These are phyloP conservation scores for Aristolochia contorta DNA, from an alignment of 164 flowering plant genomes.

Conservation along the genomic window DNA sequence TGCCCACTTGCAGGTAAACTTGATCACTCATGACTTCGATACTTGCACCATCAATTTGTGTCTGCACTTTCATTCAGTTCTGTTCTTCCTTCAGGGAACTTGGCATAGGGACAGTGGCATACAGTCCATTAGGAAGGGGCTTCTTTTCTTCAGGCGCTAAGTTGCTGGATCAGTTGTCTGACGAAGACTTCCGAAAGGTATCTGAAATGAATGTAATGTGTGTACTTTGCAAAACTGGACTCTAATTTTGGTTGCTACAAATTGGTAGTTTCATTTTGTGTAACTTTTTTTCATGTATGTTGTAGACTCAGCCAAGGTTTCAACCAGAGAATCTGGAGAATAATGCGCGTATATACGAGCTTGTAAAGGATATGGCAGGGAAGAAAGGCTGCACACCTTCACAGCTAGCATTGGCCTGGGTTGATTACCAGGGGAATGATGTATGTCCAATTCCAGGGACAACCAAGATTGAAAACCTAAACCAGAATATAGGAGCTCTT, in stretches of 20 bases:
- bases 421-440: constrained; percentile 29
- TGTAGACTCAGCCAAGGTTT: constrained; percentile 26
- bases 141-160: constrained; percentile 16
- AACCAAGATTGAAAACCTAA: constrained; percentile 37
- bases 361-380: constrained; percentile 17
- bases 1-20: constrained; percentile 31
- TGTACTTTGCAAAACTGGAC: too few species aligned
- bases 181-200: constrained; percentile 14
- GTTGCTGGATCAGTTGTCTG: constrained; percentile 7
- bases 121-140: constrained; percentile 30
- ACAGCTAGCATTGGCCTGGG: constrained; percentile 39
- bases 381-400: constrained; percentile 32
- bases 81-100: constrained; percentile 17
- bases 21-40: neutral
- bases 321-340: constrained; percentile 26
- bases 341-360: constrained; percentile 19
- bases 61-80: neutral
- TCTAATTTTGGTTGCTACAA: too few species aligned
- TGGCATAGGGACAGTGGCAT: constrained; percentile 34
- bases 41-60: neutral
- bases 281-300: neutral
- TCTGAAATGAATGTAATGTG: neutral
- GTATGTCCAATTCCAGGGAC: constrained; percentile 44
- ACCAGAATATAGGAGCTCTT: constrained; percentile 34
- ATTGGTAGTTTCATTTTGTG: too few species aligned